phyloP scores from a whole-genome alignment of 73 alveolate genomes.

The Tetrahymena malaccensis region DNA sequence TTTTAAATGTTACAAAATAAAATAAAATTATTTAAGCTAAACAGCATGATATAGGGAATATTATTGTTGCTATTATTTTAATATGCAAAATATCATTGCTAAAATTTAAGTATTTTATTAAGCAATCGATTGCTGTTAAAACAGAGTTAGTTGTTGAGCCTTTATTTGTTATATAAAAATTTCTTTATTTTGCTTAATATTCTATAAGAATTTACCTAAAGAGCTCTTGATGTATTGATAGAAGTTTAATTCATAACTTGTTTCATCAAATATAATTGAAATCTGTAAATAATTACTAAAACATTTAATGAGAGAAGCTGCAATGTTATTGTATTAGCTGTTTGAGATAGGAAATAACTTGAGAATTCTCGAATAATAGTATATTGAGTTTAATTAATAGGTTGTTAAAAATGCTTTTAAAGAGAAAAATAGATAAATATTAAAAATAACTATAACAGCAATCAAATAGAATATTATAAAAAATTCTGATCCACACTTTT shows the following conservation, averaged over 20 bases:
- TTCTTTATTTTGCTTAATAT: background rate
- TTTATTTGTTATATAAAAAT: background rate
- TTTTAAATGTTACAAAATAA: background rate
- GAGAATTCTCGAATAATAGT: background rate
- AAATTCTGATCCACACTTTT: background rate
- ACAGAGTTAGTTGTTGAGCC: background rate
- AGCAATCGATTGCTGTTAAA: background rate
- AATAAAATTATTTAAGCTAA: background rate
- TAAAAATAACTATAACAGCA: background rate
- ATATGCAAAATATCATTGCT: background rate
- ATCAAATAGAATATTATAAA: background rate
- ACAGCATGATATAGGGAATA: background rate
- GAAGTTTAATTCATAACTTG: background rate
- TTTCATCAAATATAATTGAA: background rate
- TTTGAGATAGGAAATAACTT: background rate
- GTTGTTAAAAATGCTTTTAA: background rate
- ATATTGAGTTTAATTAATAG: background rate
- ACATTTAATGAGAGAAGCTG: background rate
- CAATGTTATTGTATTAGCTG: background rate
- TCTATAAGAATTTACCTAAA: background rate
- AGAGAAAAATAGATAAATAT: background rate
- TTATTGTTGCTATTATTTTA: background rate
- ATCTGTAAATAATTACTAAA: background rate
- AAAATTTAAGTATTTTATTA: background rate
- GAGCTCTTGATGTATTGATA: background rate